phyloP scores from a whole-genome alignment of 306 rosid species.

The Crataegus laevigata region DNA sequence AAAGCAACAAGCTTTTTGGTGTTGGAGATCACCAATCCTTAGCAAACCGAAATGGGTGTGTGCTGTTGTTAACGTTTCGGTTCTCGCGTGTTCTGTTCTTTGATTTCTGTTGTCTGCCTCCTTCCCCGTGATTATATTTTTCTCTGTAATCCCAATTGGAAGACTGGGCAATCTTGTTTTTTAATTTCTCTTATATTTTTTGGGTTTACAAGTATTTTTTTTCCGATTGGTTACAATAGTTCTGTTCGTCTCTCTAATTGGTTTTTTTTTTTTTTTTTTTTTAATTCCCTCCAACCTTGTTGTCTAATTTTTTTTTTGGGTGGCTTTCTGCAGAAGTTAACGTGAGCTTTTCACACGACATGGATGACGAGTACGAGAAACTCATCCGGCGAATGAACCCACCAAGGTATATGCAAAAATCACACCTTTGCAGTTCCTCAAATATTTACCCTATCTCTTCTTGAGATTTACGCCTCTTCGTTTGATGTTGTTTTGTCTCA shows the following conservation, averaged over 20 bases:
- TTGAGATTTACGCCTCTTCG: conserved; percentile 22
- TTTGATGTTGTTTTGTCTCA: conserved; percentile 29
- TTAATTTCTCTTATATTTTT: conserved; percentile 6
- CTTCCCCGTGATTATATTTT: background rate
- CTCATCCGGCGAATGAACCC: conserved; percentile 88
- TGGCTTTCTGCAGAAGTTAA: conserved; percentile 40
- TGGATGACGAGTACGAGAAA: conserved; percentile 84
- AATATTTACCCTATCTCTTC: background rate
- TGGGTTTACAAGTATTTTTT: conserved; percentile 1
- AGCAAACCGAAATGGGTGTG: conserved; percentile 50
- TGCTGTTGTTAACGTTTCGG: background rate
- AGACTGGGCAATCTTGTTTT: background rate
- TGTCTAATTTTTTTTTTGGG: background rate
- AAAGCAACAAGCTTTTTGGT: conserved; percentile 6
- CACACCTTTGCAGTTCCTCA: conserved; percentile 1
- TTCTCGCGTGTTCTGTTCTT: conserved; percentile 29
- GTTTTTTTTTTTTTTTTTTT: conserved; percentile 34
- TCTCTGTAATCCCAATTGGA: background rate
- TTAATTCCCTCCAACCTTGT: conserved; percentile 43
- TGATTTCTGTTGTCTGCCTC: conserved; percentile 15
- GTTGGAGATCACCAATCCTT: conserved; percentile 33
- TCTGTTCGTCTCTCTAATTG: conserved; percentile 17
- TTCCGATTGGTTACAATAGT: too few species aligned
- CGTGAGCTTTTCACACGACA: conserved; percentile 74
- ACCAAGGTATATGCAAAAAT: conserved; percentile 39